These are phyloP conservation scores for Fomes fomentarius DNA, from an alignment of 1,284 basidiomycete genomes.

Conservation along the genomic window DNA sequence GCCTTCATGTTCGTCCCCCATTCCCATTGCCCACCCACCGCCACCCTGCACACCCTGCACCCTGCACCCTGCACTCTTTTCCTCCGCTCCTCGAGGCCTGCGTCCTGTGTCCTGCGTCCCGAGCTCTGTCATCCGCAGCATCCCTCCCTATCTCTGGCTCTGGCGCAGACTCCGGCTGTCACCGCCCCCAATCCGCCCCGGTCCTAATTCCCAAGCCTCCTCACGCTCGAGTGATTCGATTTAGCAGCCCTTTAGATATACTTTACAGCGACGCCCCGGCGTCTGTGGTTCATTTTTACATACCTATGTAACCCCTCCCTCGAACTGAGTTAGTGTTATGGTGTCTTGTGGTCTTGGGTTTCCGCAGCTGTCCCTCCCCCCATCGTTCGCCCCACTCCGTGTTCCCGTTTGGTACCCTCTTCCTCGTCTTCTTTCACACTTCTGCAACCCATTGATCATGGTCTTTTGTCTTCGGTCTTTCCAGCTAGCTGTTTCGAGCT, in stretches of 20 bases:
- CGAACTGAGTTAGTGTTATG: background rate
- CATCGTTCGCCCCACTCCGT: background rate
- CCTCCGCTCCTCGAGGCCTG: background rate
- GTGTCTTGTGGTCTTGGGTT: background rate
- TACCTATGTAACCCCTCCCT: slow-evolving; percentile 19
- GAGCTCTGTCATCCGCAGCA: slow-evolving; percentile 1
- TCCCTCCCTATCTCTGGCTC: no score
- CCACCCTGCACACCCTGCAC: background rate
- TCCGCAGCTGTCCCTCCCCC: background rate
- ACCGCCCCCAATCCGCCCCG: background rate
- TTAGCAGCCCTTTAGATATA: slow-evolving; percentile 24
- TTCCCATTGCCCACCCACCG: background rate
- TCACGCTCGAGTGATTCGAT: background rate
- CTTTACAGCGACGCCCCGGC: slow-evolving; percentile 17
- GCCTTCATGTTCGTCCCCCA: background rate
- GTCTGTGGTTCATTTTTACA: slow-evolving; percentile 16
- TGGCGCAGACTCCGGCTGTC: no score
- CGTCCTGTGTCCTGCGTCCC: background rate
- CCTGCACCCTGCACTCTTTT: slow-evolving; percentile 2
- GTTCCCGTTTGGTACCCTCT: background rate
- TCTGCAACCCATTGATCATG: no score
- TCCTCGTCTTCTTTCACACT: background rate
- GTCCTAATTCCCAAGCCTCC: no score
- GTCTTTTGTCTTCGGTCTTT: no score
- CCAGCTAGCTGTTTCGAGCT: no score